Percentiles rank a stretch among this genome's conserved stretches.
These are phyloP conservation scores for Pseudogymnoascus sp. DNA, from an alignment of 2,329 filamentous ascomycete genomes.

Conservation along the genomic window DNA sequence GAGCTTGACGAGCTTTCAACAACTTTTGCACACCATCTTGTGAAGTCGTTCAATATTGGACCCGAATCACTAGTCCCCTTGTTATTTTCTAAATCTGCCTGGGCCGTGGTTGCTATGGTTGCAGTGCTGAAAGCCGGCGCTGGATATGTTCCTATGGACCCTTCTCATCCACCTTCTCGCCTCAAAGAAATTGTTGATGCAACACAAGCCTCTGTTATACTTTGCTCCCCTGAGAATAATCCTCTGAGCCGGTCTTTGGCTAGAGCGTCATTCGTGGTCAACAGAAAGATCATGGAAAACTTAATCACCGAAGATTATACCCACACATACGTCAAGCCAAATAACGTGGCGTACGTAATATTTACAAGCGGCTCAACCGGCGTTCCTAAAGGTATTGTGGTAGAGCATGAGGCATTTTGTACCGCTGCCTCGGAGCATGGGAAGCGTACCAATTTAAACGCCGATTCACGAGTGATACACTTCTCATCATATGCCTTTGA, in stretches of 20 bases:
- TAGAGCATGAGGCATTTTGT: conserved; percentile 19
- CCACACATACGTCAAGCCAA: too few species aligned
- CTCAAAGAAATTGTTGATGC: conserved; percentile 12
- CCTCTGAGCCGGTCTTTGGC: neutral
- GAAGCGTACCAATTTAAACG: conserved; percentile 28
- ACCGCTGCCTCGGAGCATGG: conserved; percentile 11
- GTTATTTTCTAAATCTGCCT: conserved; percentile 26
- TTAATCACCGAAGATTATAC: too few species aligned
- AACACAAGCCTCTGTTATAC: neutral
- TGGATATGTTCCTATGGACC: conserved; percentile 26
- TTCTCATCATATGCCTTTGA: conserved; percentile 11
- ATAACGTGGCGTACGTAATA: conserved; percentile 1
- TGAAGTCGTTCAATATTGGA: neutral
- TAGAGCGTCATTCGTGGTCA: neutral
- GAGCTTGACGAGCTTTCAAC: conserved; percentile 19
- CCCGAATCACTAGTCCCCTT: conserved; percentile 18
- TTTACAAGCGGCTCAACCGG: conserved; percentile 43
- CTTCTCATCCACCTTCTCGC: conserved; percentile 22
- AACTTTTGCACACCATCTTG: conserved; percentile 15
- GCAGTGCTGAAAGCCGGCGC: conserved; percentile 25
- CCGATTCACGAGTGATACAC: conserved; percentile 33
- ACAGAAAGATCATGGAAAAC: too few species aligned
- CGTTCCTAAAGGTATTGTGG: conserved; percentile 40
- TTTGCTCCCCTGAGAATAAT: neutral
- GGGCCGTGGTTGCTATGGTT: conserved; percentile 23